Base-by-base conservation (phyloP, 495 filamentous ascomycete species). In the Hypoxylon crocopeplum region DNA sequence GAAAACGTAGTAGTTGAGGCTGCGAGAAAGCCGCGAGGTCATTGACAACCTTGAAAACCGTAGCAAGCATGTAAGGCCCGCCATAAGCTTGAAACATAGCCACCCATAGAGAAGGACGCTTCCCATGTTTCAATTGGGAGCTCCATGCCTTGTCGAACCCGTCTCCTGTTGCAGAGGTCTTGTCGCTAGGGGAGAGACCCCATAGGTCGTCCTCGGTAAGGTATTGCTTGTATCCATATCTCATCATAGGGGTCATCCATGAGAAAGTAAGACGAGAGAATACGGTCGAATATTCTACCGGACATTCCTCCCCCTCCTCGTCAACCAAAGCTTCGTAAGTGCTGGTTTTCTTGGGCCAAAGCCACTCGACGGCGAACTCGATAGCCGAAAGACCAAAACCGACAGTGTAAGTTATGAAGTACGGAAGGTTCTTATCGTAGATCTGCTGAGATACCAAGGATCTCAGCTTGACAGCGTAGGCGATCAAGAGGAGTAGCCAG, bases 201-300 rank as follows among this genome's bases (percentile, higher is more conserved):
- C 94, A 99, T 39, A 99, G 82, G 73, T 99, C 94, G 55, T 99
- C 91, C 73, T 99, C 93, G 4, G 91, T 96, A 45, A 99, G 80
- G 68, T 82, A 99, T 48, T 92, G 84, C 64, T 87, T 89, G 74
- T 99, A 97, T 13, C 95, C 95, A 75, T 87, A 86, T 65, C 88
- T 92, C 95, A 99, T 99, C 84, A 98, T 75, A 12, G 93, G 92
- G 0, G 95, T 99, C 91, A 99, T 97, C 95, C 95, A 99, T 51
- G 89, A 85, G 70, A 99, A 99, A 7, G 93, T 96, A 24, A 99
- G 83, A 32, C 90, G 84, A 7, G 93, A 97, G 75, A 98, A 98
- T 38, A 98, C 81, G 48, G 93, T 91, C 17, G 95, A 92, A 75
- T 96, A 95, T 77, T 98, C 93, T 27, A 88, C 86, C 0, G 95